Evolutionary conservation across 345 rosid genomes (phyloP), one percentile per base, ranked within the genome.

Genomic region (Salix koriyanagi): DNA sequence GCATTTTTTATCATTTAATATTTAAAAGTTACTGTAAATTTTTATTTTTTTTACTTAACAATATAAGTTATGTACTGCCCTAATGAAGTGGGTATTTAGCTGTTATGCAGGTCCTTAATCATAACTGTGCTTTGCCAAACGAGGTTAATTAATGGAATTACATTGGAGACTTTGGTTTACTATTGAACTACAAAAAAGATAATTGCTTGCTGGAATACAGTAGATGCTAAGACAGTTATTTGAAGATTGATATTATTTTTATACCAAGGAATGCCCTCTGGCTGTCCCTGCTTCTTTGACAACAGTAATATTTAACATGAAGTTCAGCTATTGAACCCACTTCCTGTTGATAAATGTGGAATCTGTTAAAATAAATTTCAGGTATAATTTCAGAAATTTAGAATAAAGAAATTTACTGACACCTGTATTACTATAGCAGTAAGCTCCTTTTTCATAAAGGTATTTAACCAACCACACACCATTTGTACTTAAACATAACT

Each of bases 31-130:
- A 23, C 69, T 82, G 72, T 61, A 60, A 81, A 65, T 72, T 44
- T 67, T 71, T 32, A 34, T 76, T 82, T 82, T 74, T 23, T 39
- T 64, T 28, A 4, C 68, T 50, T 32, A 36, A 48, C 39, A 62
- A 72, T 73, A 44, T 69, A 79, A 85, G 78, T 77, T 18, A 18
- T 80, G 6, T n/a, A 58, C 23, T 83, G 52, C 71, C 14, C 86
- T 87, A 83, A 83, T 83, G 75, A 82, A 81, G 48, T 82, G 82
- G 78, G 67, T 72, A 79, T 82, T 73, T 79, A 82, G 80, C 84
- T 86, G 65, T 81, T 70, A 54, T 73, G 86, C 91, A 88, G 90
- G 87, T 87, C 75, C 83, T 21, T 67, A 54, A 16, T 52, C 54
- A 21, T 44, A 66, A 66, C 58, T 81, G 39, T 76, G 79, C 75